A percentile compares a stretch with the other conserved stretches of the same genome.
phyloP scores from a whole-genome alignment of 2,329 filamentous ascomycete species.

The Bisporella sp. region DNA sequence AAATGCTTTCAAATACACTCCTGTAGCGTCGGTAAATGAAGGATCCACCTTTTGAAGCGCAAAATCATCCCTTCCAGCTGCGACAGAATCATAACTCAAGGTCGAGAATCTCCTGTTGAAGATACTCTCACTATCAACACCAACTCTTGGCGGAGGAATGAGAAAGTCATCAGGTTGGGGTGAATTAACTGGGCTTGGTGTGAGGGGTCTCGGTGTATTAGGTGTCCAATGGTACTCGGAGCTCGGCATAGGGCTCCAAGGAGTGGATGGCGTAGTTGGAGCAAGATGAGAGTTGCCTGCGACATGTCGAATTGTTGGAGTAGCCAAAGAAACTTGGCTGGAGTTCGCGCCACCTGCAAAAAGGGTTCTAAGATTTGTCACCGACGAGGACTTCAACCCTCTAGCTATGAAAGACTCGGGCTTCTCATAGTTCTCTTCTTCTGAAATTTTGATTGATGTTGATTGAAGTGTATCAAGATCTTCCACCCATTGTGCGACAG shows the following conservation, averaged over 20 bases:
- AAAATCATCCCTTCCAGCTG: slow-evolving; percentile 54
- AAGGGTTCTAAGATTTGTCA: background rate
- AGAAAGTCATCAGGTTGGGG: slow-evolving; percentile 5
- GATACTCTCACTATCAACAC: background rate
- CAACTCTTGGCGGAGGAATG: slow-evolving; percentile 7
- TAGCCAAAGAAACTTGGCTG: background rate
- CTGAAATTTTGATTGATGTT: slow-evolving; percentile 46
- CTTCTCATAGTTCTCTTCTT: slow-evolving; percentile 2
- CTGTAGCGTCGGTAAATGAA: slow-evolving; percentile 59
- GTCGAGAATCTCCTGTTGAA: slow-evolving; percentile 27
- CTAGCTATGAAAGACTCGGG: background rate
- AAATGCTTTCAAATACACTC: slow-evolving; percentile 53
- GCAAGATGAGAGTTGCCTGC: background rate
- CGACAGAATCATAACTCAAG: slow-evolving; percentile 40
- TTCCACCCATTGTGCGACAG: slow-evolving; percentile 60
- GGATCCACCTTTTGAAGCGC: slow-evolving; percentile 60
- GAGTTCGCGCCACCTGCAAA: background rate
- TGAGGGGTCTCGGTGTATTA: background rate
- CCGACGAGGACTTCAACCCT: background rate
- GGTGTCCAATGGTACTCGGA: slow-evolving; percentile 1
- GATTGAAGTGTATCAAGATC: slow-evolving; percentile 55
- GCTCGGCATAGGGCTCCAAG: background rate
- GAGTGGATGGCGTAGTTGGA: background rate
- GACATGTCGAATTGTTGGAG: background rate
- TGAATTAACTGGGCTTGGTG: slow-evolving; percentile 1